Base-by-base conservation (phyloP, 352 stramenopile genomes). In the Phytophthora foliorum region DNA sequence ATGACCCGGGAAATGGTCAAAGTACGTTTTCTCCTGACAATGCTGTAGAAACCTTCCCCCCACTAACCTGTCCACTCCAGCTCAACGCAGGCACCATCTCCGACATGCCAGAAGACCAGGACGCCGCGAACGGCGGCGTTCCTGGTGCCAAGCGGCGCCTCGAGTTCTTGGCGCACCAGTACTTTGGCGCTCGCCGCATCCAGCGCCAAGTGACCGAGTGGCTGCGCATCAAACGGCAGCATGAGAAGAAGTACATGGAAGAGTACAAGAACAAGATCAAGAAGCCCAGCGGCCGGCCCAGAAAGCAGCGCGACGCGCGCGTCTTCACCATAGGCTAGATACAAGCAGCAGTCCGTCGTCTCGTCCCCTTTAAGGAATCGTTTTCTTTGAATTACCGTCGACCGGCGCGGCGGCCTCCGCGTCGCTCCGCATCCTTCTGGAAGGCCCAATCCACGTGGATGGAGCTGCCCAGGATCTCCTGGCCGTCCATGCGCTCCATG, bases 401-500 rank as follows among this genome's bases (percentile, higher is more conserved):
- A 54, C 62, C 70, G 17, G 57, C 59, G 50, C 81, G 78, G 45
- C 63, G 67, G 50, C 80, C 76, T 14, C 78, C 77, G 41, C 76
- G 70, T 48, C 70, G 63, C 22, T 76, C 72, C 1, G 21, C 7
- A 29, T 79, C 48, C 86, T 90, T 92, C 56, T 74, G 77, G 75
- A 99, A 98, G n/a, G 96, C 96, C 95, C 95, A 99, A 68, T 97
- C 86, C 17, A 98, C 96, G 59, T 84, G 80, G 64, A 99, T 89
- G 41, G 75, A 89, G 56, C 90, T 87, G 46, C 90, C 95, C 21
- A 99, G 68, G 29, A 99, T 81, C 64, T 98, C 84, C 51, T 91
- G 81, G 19, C 91, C 94, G 69, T 99, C 94, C 84, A 99, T 91
- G 45, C 94, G 90, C 53, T 92, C 85, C 72, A 98, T 98, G 11